Evolutionary conservation across 805 yeast species (phyloP).

Genomic region (Saturnispora hagleri): DNA sequence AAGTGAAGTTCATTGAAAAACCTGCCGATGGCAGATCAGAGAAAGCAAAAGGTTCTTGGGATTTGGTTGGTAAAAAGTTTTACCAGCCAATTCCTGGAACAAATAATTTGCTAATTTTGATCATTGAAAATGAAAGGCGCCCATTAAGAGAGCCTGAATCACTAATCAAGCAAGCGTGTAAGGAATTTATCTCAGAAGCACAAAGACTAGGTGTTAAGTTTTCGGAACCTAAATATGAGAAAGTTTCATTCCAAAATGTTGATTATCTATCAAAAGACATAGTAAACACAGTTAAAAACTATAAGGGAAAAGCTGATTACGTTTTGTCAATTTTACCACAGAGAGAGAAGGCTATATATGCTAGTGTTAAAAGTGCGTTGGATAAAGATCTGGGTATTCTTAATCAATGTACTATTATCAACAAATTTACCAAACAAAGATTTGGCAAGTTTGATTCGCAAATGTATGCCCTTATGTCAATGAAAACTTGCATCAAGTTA

Average conservation of each 20-base stretch:
- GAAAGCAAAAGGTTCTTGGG: slow-evolving; percentile 20
- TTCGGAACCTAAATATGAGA: slow-evolving; percentile 5
- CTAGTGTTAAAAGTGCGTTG: slow-evolving; percentile 21
- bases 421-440: slow-evolving; percentile 20
- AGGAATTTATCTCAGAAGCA: slow-evolving; percentile 14
- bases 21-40: slow-evolving; percentile 18
- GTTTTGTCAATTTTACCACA: slow-evolving; percentile 20
- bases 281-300: slow-evolving; percentile 12
- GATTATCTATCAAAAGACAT: slow-evolving; percentile 11
- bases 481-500: slow-evolving; percentile 25
- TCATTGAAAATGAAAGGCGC: slow-evolving; percentile 11
- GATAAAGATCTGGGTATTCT: slow-evolving; percentile 23
- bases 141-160: slow-evolving; percentile 13
- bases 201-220: slow-evolving; percentile 17
- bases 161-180: slow-evolving; percentile 13
- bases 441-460: slow-evolving; percentile 20
- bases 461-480: slow-evolving; percentile 26
- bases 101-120: slow-evolving; percentile 14
- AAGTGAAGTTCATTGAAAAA: slow-evolving; percentile 15
- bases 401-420: slow-evolving; percentile 22
- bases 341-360: slow-evolving; percentile 19
- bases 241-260: slow-evolving; percentile 9
- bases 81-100: slow-evolving; percentile 13
- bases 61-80: slow-evolving; percentile 15
- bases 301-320: slow-evolving; percentile 16